Evolutionary conservation across 371 early-diverging fungal genomes (phyloP), one percentile per base, ranked within the genome.

Genomic region (Choanephora cucurbitarum): DNA sequence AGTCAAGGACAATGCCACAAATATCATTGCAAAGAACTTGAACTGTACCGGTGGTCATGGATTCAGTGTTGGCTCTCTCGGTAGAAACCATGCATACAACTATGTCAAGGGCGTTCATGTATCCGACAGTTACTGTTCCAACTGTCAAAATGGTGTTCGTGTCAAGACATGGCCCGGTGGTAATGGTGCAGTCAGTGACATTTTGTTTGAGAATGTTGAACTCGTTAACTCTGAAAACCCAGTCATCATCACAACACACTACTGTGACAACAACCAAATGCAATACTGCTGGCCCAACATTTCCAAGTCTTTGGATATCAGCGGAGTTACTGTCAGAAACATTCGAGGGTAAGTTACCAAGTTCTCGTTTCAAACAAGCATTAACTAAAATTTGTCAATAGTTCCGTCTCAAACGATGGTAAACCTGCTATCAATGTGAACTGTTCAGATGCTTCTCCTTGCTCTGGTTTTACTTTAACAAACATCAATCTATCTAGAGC

Each of bases 81-180:
- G 70, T 44, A 66, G 64, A 47, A 61, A 58, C 9, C 55, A 65
- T 23, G 41, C 45, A 10, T 57, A 58, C 8, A 67, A 67, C 9
- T 57, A 34, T 8, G 70, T 73, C 24, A 49, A 55, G 17, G 60
- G 49, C 32, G 53, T 73, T 17, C 63, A 52, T 33, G 50, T 73
- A 13, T 44, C 57, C 5, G 34, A 61, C 42, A 59, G 56, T 49
- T 50, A 39, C 10, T 73, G 70, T 54, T 60, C 46, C 28, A 58
- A 73, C 47, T 73, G 73, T 42, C 70, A 69, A 53, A 69, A 69
- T 33, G 70, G 73, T 59, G 60, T 73, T 18, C 58, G 72, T 50
- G 64, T 69, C 60, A 73, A 73, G 64, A 67, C 67, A 13, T 72
- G 73, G 70, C 59, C 66, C 2, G 70, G 73, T 15, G 70, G 73